Base-by-base conservation (phyloP, 345 rosid species). In the Pistacia atlantica region DNA sequence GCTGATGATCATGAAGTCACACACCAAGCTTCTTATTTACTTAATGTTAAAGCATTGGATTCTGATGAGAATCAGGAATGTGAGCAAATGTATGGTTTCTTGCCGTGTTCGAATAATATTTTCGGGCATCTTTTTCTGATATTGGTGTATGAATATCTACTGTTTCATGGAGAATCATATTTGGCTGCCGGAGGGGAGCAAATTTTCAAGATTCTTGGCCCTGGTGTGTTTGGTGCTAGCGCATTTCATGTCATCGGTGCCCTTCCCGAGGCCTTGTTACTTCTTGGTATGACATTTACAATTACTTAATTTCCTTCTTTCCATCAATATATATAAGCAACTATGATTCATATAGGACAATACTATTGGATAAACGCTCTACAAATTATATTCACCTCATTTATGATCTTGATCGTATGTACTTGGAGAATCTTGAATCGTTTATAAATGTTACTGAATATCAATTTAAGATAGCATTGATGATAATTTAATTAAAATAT, bases 101-200 rank as follows among this genome's bases (percentile, higher is more conserved):
- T 81, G 72, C 84, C 84, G 31, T 81, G 84, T 68, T 77, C 84
- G 18, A 61, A 69, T 45, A 81, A 65, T 74, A 49, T 55, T 45
- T 55, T 71, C 51, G 84, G 84, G 6, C 78, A 77, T 42, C 78
- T 81, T 1, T 74, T 81, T 52, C 65, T 81, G 62, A 69, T 81
- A 38, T 8, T 77, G 58, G 81, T 77, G 28, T 81, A 77, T 13
- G 81, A 81, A 66, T 81, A 77, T 56, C 45, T 81, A 58, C n/a
- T 81, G 67, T 81, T 77, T 59, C 84, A 77, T 0, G 84, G 78
- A 52, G 84, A 81, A 70, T 77, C 84, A 17, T 81, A 81, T 51
- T 48, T 81, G 61, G 75, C 75, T 13, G 35, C 72, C 0, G 84
- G 78, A 0, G 75, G 78, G 18, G 69, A 77, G 80, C 75, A 63